Percentiles rank a stretch among this genome's conserved stretches.
Conservation (phyloP, 768 basidiomycete genomes). For the Hericium coralloides region DNA sequence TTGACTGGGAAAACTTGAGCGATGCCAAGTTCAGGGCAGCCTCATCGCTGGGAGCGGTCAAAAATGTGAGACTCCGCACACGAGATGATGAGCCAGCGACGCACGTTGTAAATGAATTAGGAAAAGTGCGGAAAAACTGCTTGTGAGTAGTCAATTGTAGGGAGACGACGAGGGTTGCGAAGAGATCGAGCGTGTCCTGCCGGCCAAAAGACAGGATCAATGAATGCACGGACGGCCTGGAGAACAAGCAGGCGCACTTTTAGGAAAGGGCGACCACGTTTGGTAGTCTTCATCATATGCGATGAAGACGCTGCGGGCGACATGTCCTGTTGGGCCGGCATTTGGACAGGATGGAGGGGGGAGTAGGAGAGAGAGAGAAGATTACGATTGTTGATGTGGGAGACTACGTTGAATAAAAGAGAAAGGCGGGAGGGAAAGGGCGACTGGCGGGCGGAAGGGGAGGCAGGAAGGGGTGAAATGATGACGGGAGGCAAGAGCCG, state of each 20-base stretch:
- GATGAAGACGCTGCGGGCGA: constrained; percentile 56
- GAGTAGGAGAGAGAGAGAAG: constrained; percentile 14
- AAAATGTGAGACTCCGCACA: constrained; percentile 6
- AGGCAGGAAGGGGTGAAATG: neutral
- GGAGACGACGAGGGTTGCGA: constrained; percentile 93
- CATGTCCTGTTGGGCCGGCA: constrained; percentile 23
- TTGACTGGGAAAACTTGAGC: constrained; percentile 98
- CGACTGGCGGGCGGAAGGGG: neutral
- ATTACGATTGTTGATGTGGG: constrained; percentile 1
- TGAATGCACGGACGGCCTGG: neutral
- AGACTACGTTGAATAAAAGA: constrained; percentile 1
- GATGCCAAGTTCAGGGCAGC: constrained; percentile 89
- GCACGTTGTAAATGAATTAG: constrained; percentile 93
- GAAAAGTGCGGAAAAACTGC: constrained; percentile 92
- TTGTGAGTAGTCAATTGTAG: constrained; percentile 83
- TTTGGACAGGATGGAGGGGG: constrained; percentile 23
- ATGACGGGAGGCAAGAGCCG: neutral
- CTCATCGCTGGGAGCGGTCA: constrained; percentile 62
- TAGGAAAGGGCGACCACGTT: constrained; percentile 88
- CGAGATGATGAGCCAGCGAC: constrained; percentile 24
- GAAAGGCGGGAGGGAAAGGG: constrained; percentile 3
- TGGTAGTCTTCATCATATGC: constrained; percentile 99
- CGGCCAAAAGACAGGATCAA: neutral
- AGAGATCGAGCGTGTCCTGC: constrained; percentile 96
- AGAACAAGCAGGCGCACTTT: constrained; percentile 46